Evolutionary conservation across 441 rosid species (phyloP).

Genomic region (Gossypium trilobum): DNA sequence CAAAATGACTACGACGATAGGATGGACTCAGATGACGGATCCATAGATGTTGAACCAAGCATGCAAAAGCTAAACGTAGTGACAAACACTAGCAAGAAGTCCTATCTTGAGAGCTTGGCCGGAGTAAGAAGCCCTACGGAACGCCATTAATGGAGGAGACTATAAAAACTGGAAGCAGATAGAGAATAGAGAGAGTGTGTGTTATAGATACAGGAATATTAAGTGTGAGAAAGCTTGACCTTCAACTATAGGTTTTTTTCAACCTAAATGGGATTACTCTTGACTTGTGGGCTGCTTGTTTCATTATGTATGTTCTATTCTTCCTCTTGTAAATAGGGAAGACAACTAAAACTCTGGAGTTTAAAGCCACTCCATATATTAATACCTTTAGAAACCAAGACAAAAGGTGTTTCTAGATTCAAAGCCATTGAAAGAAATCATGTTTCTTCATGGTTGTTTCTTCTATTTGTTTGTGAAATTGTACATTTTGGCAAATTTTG

Average conservation of each 20-base stretch:
- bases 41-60: constrained; percentile 28
- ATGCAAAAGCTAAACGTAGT: constrained; percentile 29
- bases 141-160: constrained; percentile 39
- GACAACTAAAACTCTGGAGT: constrained; percentile 14
- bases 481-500: not conserved
- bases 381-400: constrained; percentile 12
- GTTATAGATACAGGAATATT: not conserved
- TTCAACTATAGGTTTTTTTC: constrained; percentile 1
- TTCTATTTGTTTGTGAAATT: not conserved
- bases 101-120: constrained; percentile 67
- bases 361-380: constrained; percentile 16
- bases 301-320: constrained; percentile 14
- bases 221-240: constrained; percentile 14
- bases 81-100: constrained; percentile 39
- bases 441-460: not conserved
- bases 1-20: constrained; percentile 29
- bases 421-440: constrained; percentile 10
- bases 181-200: constrained; percentile 3
- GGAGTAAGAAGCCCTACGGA: constrained; percentile 76
- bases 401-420: constrained; percentile 16
- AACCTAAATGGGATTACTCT: not conserved
- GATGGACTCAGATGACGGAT: constrained; percentile 10
- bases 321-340: constrained; percentile 28
- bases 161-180: constrained; percentile 1
- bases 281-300: constrained; percentile 13